Evolutionary conservation across 129 eudicot species (phyloP), one percentile per base, ranked within the genome.

Genomic region (Kitagawia praeruptora): DNA sequence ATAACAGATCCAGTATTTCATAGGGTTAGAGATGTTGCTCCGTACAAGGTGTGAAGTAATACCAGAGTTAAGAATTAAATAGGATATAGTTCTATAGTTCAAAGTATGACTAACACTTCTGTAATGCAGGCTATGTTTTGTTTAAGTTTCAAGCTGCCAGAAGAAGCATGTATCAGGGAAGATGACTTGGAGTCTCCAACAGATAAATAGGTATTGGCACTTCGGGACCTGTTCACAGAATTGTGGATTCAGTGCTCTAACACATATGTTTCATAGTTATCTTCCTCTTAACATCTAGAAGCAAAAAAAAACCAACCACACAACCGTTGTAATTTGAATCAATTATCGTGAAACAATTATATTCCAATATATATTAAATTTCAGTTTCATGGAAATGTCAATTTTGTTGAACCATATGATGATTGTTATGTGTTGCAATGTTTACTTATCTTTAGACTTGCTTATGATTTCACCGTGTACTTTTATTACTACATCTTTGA

Each of bases 11-110:
- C 97, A 16, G 15, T 90, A 49, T 90, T 92, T 93, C 92, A 92
- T 80, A 87, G 93, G 81, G 98, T 96, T 64, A 80, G 99, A 83
- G 99, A 96, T 90, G 99, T 96, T 86, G 99, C 99, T 75, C 99
- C 99, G 38, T 92, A 96, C 87, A 96, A 96, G 97, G 99, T 96
- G 87, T 70, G 48, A 21, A 23, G n/a, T n/a, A 58, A 72, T 74
- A 41, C 47, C 51, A 31, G 79, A 19, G 5, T 39, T 75, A 39
- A 5, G 13, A 9, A 10, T 15, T 70, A 64, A 42, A 16, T 42
- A 76, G 3, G 34, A 3, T 42, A 40, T 8, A 42, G 21, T 21
- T 66, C 34, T 38, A 23, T n/a, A 11, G 64, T 75, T 39, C 39
- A 39, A 66, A 42, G 11, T n/a, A 19, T 80, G 72, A 53, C 19